Evolutionary conservation across 176 grass and related monocot species (phyloP).

Genomic region (Melocanna baccifera): DNA sequence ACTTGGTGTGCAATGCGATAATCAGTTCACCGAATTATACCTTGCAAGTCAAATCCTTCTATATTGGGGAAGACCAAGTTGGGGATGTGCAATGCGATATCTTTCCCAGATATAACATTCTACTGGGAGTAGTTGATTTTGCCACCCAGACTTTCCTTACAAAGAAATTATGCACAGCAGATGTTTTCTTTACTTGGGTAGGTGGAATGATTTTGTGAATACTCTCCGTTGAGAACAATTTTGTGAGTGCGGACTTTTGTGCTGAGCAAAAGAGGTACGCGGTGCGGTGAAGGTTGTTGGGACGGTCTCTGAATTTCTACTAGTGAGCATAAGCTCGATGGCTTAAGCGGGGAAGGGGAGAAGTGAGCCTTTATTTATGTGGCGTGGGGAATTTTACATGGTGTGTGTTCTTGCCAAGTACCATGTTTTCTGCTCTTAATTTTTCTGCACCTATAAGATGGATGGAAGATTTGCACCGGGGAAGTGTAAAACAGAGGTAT

Average conservation of each 20-base stretch:
- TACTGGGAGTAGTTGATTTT: background rate
- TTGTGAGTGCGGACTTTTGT: background rate
- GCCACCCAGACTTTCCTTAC: background rate
- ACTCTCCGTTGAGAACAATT: background rate
- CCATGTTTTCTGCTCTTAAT: background rate
- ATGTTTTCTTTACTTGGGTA: background rate
- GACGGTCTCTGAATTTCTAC: background rate
- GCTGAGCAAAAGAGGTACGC: background rate
- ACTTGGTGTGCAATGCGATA: background rate
- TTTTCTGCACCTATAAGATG: conserved; percentile 10
- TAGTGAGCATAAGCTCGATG: conserved; percentile 1
- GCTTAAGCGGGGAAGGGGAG: background rate
- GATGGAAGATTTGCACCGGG: background rate
- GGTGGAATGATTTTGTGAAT: background rate
- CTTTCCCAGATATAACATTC: background rate
- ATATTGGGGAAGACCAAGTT: conserved; percentile 63
- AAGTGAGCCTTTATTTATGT: conserved; percentile 15
- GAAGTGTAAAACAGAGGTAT: background rate
- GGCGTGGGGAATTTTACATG: conserved; percentile 16
- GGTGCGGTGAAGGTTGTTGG: conserved; percentile 13
- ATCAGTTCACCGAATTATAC: background rate
- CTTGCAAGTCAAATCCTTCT: conserved; percentile 68
- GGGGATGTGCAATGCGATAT: conserved; percentile 22
- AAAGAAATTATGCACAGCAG: background rate
- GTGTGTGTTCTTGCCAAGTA: background rate